phyloP scores from a whole-genome alignment of 371 early-diverging fungal species.

The Mortierella sp. region DNA sequence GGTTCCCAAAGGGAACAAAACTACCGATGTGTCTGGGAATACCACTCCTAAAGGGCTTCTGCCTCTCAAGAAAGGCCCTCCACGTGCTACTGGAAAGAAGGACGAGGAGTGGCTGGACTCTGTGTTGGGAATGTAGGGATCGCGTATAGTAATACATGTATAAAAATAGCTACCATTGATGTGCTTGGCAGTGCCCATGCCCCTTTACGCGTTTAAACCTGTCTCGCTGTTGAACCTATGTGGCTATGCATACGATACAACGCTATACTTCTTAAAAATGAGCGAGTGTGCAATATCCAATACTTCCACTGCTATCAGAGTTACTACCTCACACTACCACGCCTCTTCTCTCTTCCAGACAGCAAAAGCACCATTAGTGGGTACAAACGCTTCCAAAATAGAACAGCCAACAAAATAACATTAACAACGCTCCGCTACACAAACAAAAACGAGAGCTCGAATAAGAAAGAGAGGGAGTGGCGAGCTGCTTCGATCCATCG shows the following conservation, averaged over 20 bases:
- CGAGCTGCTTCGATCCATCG: conserved; percentile 5
- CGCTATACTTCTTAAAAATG: not conserved
- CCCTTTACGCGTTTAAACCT: not conserved
- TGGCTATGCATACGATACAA: not conserved
- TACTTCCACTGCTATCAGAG: too few species aligned
- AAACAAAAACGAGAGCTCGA: not conserved
- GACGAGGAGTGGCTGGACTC: conserved; percentile 54
- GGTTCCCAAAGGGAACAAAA: conserved; percentile 16
- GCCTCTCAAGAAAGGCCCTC: conserved; percentile 22
- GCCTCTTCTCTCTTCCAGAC: not conserved
- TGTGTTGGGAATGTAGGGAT: conserved; percentile 33
- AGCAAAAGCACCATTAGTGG: not conserved
- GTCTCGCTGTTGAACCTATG: not conserved
- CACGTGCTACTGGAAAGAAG: conserved; percentile 21
- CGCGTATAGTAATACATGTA: not conserved
- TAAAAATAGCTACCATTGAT: not conserved
- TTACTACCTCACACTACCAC: not conserved
- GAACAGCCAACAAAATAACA: not conserved
- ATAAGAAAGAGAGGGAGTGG: conserved; percentile 2
- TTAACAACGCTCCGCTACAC: not conserved
- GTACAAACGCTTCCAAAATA: not conserved
- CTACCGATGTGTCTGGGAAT: not conserved
- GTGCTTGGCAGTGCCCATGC: not conserved
- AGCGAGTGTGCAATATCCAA: not conserved
- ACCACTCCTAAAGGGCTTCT: conserved; percentile 19